phyloP scores from a whole-genome alignment of 148 eudicot species.

The Rhododendron ferrugineum region DNA sequence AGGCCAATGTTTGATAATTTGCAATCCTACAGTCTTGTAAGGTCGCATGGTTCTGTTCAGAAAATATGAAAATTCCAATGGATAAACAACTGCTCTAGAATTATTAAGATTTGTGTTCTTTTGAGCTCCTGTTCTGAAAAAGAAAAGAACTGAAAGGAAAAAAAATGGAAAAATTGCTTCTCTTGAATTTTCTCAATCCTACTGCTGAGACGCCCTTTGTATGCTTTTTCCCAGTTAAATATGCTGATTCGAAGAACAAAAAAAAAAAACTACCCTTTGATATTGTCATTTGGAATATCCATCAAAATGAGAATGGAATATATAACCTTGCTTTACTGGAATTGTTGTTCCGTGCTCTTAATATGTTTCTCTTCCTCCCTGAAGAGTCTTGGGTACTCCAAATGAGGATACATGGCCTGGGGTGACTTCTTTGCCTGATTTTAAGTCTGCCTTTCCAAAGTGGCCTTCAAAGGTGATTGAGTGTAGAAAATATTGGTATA shows the following conservation, averaged over 20 bases:
- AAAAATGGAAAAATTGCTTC: background rate
- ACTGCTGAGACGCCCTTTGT: background rate
- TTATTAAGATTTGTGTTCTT: background rate
- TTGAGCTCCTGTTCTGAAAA: too few species aligned
- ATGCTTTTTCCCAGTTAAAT: background rate
- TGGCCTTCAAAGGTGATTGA: slow-evolving; percentile 72
- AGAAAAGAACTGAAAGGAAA: background rate
- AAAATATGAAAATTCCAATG: background rate
- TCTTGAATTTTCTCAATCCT: background rate
- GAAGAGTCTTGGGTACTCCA: slow-evolving; percentile 87
- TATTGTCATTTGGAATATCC: background rate
- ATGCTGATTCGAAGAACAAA: background rate
- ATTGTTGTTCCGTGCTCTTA: background rate
- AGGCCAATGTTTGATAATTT: background rate
- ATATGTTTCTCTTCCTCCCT: slow-evolving; percentile 4
- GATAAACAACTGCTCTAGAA: background rate
- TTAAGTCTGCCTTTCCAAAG: slow-evolving; percentile 76
- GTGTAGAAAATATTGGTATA: background rate
- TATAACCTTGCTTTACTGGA: background rate
- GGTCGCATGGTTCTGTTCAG: background rate
- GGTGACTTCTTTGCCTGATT: slow-evolving; percentile 89
- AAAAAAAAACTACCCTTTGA: background rate
- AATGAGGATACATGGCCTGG: slow-evolving; percentile 96
- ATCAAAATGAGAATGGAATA: background rate
- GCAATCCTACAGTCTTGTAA: background rate